Base-by-base conservation (phyloP, 306 rosid genomes). In the Gillenia trifoliata region DNA sequence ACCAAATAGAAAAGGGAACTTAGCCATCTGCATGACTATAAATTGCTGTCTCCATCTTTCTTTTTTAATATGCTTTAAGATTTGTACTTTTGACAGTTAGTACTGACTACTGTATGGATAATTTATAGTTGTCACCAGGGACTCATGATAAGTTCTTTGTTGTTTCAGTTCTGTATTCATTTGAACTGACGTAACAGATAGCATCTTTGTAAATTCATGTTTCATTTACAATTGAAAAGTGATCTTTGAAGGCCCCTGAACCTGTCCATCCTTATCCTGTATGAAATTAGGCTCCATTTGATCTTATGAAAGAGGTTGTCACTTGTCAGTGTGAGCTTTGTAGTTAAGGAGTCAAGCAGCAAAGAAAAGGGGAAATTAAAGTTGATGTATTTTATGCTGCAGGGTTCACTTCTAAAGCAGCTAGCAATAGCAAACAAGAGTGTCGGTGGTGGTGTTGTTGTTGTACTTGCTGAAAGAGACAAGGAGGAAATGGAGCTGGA, bases 401-500 rank as follows among this genome's bases (percentile, higher is more conserved):
- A 93, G 98, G 97, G 98, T 71, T 93, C 98, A 72, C 98, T 93
- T 81, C 73, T 93, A 81, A 93, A 93, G 89, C 98, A 93, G 87
- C 86, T 93, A 40, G 97, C 97, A 59, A 91, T 93, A 50, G 98
- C 98, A 78, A 93, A 93, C 80, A 88, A 88, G 89, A 93, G 98
- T 76, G 67, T 93, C 43, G 98, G 96, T 49, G 98, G 98, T 59
- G 96, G 96, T 41, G 92, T 93, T 64, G 89, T 93, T 67, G 98
- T 93, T 69, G 96, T 93, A 71, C 98, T 91, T 86, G 98, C 98
- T 49, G 98, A 93, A 85, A 87, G 91, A 88, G 98, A 93, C 80
- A 93, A 93, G 87, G 98, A 91, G 87, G 97, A 93, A 82, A 93
- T 93, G 98, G 97, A 93, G 85, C 82, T 90, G 78, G 98, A 93